Conservation (phyloP, 805 yeast genomes). For the Kodamaea lidongshanica region DNA sequence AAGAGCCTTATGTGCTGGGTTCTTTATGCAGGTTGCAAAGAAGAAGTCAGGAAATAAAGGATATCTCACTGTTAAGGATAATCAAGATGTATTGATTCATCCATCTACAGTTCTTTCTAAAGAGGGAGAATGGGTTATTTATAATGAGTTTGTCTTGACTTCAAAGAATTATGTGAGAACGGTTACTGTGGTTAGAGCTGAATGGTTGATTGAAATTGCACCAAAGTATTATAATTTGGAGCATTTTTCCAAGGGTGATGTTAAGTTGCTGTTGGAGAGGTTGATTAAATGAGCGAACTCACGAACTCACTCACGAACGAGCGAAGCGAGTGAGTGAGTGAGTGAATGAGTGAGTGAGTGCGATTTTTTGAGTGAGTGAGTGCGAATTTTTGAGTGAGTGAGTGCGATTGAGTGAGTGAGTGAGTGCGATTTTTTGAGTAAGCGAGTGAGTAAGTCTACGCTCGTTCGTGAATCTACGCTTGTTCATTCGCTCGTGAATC, state of each 20-base stretch:
- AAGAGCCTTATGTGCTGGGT: slow-evolving; percentile 85
- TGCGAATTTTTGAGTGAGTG: too few relatives aligned
- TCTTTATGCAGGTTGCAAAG: slow-evolving; percentile 97
- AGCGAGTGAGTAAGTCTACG: too few relatives aligned
- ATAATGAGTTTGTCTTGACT: slow-evolving; percentile 92
- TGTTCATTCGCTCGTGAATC: too few relatives aligned
- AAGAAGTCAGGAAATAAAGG: slow-evolving; percentile 70
- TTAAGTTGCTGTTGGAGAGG: slow-evolving; percentile 61
- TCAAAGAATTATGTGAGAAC: slow-evolving; percentile 92
- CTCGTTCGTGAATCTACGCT: too few relatives aligned
- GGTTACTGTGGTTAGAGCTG: slow-evolving; percentile 84
- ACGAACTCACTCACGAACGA: too few relatives aligned
- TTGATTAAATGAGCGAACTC: too few relatives aligned
- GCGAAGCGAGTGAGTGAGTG: too few relatives aligned
- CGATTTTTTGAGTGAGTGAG: too few relatives aligned
- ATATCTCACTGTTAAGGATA: slow-evolving; percentile 89
- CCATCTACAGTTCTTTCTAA: slow-evolving; percentile 89
- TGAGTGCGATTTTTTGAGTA: too few relatives aligned
- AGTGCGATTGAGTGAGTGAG: too few relatives aligned
- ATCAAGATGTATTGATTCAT: slow-evolving; percentile 90
- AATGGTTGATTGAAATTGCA: slow-evolving; percentile 82
- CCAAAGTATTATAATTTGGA: slow-evolving; percentile 63
- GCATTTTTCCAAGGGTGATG: slow-evolving; percentile 65
- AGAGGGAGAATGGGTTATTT: slow-evolving; percentile 88
- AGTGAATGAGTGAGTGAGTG: too few relatives aligned